Evolutionary conservation across 2,329 filamentous ascomycete species (phyloP).

Genomic region (Fusarium compactum): DNA sequence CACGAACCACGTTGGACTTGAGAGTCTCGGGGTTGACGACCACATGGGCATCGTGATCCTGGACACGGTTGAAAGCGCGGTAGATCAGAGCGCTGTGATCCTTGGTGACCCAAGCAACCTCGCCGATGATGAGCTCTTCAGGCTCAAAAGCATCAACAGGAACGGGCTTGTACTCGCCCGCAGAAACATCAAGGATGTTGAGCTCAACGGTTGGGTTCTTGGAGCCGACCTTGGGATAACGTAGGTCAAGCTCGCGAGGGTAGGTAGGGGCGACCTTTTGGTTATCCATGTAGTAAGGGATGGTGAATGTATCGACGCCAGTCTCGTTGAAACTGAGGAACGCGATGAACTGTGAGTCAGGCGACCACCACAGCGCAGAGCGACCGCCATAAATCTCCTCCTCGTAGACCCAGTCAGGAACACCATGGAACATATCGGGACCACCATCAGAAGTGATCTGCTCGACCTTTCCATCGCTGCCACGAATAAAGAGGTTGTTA

Average conservation of each 20-base stretch:
- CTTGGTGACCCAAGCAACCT: constrained; percentile 75
- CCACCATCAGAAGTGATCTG: constrained; percentile 71
- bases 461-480: constrained; percentile 61
- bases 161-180: constrained; percentile 59
- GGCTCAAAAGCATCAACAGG: constrained; percentile 68
- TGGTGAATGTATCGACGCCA: constrained; percentile 73
- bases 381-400: constrained; percentile 72
- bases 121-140: constrained; percentile 73
- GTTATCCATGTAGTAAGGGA: constrained; percentile 75
- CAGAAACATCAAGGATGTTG: constrained; percentile 66
- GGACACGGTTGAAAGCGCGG: constrained; percentile 75
- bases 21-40: constrained; percentile 65
- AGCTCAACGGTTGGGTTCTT: constrained; percentile 75
- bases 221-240: constrained; percentile 77
- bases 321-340: constrained; percentile 90
- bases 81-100: constrained; percentile 71
- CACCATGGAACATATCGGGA: constrained; percentile 71
- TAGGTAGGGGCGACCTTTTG: constrained; percentile 69
- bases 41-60: constrained; percentile 73
- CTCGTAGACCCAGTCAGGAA: constrained; percentile 88
- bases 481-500: constrained; percentile 71
- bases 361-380: constrained; percentile 91
- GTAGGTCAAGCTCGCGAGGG: constrained; percentile 70
- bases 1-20: constrained; percentile 62
- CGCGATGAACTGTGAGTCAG: constrained; percentile 86